phyloP scores from a whole-genome alignment of 805 yeast genomes.

The Yarrowia keelungensis region DNA sequence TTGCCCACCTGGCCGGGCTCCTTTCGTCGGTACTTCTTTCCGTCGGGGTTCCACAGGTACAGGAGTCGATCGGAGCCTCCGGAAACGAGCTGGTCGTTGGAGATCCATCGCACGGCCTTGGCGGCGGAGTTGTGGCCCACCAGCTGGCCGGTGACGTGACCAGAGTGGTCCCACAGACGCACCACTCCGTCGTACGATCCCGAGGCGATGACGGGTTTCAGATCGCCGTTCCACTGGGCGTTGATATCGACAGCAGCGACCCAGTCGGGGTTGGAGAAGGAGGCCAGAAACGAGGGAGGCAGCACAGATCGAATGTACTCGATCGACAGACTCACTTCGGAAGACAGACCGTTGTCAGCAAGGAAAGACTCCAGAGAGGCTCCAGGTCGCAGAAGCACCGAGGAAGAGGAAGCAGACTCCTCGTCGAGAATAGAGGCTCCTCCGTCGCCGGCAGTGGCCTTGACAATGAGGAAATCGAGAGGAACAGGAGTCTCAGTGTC shows the following conservation, averaged over 20 bases:
- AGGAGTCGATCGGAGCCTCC: conserved; percentile 90
- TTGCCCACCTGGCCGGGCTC: conserved; percentile 37
- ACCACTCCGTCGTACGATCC: conserved; percentile 97
- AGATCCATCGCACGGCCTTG: conserved; percentile 79
- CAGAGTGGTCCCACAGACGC: conserved; percentile 83
- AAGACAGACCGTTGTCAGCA: conserved; percentile 74
- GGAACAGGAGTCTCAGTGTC: conserved; percentile 70
- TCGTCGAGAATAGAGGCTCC: conserved; percentile 32
- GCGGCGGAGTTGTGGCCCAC: conserved; percentile 90
- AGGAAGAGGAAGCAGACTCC: conserved; percentile 25
- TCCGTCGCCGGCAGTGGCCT: conserved; percentile 60
- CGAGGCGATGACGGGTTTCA: conserved; percentile 67
- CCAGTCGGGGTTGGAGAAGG: conserved; percentile 96
- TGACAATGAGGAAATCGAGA: conserved; percentile 79
- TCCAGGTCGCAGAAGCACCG: conserved; percentile 62
- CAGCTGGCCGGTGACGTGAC: conserved; percentile 78
- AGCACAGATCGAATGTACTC: conserved; percentile 92
- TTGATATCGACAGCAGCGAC: conserved; percentile 72
- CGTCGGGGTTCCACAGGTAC: conserved; percentile 81
- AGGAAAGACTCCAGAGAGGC: conserved; percentile 82
- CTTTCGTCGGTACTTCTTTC: conserved; percentile 44
- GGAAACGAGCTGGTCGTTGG: conserved; percentile 75
- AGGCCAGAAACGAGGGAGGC: conserved; percentile 91
- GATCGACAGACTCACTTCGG: conserved; percentile 76
- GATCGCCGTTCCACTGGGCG: conserved; percentile 50